These are phyloP conservation scores for Phytophthora chlamydospora DNA, from an alignment of 352 stramenopile species.

Conservation along the genomic window DNA sequence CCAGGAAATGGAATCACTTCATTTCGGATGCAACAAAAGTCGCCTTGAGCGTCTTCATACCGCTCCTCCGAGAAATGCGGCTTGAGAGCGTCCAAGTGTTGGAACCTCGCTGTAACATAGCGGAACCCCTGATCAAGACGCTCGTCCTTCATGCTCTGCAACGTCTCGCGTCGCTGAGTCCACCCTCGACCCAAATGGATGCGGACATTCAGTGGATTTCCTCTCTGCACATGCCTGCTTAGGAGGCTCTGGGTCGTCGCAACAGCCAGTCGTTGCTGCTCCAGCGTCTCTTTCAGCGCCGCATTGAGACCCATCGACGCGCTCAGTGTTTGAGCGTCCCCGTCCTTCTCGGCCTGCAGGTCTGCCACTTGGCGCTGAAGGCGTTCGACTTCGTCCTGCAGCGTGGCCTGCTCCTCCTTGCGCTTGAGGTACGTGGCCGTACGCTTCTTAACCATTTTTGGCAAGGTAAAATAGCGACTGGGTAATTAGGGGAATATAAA, in stretches of 20 bases:
- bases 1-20: constrained; percentile 39
- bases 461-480: no score
- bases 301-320: not conserved
- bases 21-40: constrained; percentile 31
- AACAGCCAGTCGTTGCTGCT: not conserved
- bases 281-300: not conserved
- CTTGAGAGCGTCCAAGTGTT: constrained; percentile 27
- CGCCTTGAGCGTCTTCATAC: constrained; percentile 24
- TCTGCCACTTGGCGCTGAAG: not conserved
- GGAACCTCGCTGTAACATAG: constrained; percentile 29
- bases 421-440: constrained; percentile 3
- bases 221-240: constrained; percentile 6
- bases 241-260: constrained; percentile 19
- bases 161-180: constrained; percentile 8
- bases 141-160: constrained; percentile 5
- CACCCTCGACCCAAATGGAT: constrained; percentile 26
- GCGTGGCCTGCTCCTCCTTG: not conserved
- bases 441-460: not conserved
- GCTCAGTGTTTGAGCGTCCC: not conserved
- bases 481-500: no score
- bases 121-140: constrained; percentile 14
- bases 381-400: not conserved
- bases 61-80: constrained; percentile 31
- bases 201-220: constrained; percentile 4
- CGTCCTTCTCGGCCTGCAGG: not conserved